Evolutionary conservation across 495 filamentous ascomycete genomes (phyloP).

Genomic region (Penicillium odoratum): DNA sequence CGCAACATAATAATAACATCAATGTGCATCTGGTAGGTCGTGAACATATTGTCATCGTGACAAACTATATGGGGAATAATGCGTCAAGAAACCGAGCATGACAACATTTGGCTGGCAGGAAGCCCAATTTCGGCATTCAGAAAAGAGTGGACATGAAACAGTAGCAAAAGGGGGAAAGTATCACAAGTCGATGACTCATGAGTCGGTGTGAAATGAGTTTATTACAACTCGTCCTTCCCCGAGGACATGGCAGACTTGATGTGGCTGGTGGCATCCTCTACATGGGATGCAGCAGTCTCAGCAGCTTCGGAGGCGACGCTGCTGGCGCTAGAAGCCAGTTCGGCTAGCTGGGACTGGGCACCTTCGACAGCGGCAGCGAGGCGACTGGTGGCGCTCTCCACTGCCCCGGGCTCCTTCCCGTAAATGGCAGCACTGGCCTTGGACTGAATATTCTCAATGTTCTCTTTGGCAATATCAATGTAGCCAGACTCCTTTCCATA

Average conservation of each 20-base stretch:
- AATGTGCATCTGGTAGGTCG: constrained; percentile 22
- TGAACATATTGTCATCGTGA: constrained; percentile 32
- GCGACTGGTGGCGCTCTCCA: constrained; percentile 55
- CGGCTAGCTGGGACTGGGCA: constrained; percentile 48
- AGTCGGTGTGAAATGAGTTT: neutral
- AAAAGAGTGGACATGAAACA: constrained; percentile 6
- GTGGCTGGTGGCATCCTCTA: constrained; percentile 40
- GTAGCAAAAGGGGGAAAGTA: constrained; percentile 11
- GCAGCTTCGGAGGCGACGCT: constrained; percentile 39
- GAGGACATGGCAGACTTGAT: constrained; percentile 28
- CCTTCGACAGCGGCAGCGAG: constrained; percentile 48
- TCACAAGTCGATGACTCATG: constrained; percentile 15
- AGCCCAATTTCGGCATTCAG: constrained; percentile 10
- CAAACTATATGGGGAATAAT: constrained; percentile 48
- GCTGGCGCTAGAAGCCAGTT: constrained; percentile 40
- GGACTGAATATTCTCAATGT: constrained; percentile 50
- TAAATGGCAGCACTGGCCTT: constrained; percentile 59
- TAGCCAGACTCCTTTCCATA: constrained; percentile 55
- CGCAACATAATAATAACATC: constrained; percentile 11
- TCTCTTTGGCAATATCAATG: constrained; percentile 47
- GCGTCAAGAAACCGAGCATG: constrained; percentile 20
- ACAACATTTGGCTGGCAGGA: constrained; percentile 16
- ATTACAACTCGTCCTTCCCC: constrained; percentile 60
- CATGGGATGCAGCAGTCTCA: constrained; percentile 47
- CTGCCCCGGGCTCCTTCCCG: constrained; percentile 49